Evolutionary conservation across 257 asterid species (phyloP), one percentile per base, ranked within the genome.

Genomic region (Cruciata laevipes): DNA sequence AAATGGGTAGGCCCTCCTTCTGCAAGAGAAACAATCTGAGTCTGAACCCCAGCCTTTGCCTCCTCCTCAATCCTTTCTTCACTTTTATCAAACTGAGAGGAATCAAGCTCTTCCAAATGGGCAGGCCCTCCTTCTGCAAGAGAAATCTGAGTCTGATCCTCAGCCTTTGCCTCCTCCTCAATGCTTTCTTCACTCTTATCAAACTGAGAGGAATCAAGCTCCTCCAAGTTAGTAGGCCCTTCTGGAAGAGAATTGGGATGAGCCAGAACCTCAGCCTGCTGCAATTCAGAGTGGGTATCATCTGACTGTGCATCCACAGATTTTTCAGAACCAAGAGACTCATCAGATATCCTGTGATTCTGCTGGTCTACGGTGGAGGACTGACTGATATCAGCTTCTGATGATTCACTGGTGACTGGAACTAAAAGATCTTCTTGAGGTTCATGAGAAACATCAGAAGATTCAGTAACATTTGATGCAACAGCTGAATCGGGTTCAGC

Each of bases 1-100:
- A 47, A 47, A 47, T 5, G 16, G 55, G 55, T 47, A 47, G 55
- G 55, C 55, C 55, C 55, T 37, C 42, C 11, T 17, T 17, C 55
- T 47, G 55, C 21, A 47, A 47, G 55, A 47, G 55, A 17, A 37
- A 37, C 0, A 7, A 2, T 12, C 3, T 32, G 37, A 13, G 37
- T 7, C 12, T 38, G 44, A 9, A 38, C 13, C 37, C 8, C 42
- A 37, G 11, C 12, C 30, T 44, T 69, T n/a, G 30, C 32, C 24
- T 61, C 49, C 31, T 32, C 63, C 57, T 31, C 74, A 51, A 31
- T 21, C 61, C 60, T 70, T 63, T 47, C 13, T 47, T 47, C 55
- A 47, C 55, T 47, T 7, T 11, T 3, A 42, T 42, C 18, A 42
- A 42, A 42, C 51, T 47, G 21, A 47, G 55, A 47, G 51, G 51